Conservation (phyloP, 192 early-diverging fungal genomes). For the Coemansia sp. region DNA sequence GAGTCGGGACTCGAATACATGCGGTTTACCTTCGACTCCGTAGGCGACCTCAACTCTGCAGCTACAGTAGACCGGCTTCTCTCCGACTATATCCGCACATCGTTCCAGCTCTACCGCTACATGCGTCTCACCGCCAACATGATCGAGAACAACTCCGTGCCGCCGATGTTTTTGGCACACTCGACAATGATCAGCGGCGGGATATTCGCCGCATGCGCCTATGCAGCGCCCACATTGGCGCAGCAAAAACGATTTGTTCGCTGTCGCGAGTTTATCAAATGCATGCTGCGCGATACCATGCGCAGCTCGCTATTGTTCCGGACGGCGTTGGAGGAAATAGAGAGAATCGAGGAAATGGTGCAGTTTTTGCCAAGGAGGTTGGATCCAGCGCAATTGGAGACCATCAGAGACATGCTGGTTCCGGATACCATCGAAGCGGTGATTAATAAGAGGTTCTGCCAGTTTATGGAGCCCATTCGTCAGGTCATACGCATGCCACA, state of each 20-base stretch:
- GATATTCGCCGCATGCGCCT: conserved; percentile 40
- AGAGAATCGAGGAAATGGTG: conserved; percentile 38
- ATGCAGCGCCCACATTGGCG: conserved; percentile 24
- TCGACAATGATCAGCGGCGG: conserved; percentile 42
- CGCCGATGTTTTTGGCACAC: conserved; percentile 47
- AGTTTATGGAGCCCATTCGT: conserved; percentile 20
- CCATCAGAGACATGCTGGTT: conserved; percentile 26
- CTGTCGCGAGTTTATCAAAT: conserved; percentile 5
- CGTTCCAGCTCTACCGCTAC: conserved; percentile 21
- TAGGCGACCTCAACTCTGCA: conserved; percentile 6
- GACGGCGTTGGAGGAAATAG: conserved; percentile 24
- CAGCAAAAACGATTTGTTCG: conserved; percentile 14
- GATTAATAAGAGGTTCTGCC: conserved; percentile 25
- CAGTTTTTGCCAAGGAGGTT: conserved; percentile 33
- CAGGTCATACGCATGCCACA: conserved; percentile 9
- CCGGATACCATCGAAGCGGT: conserved; percentile 35
- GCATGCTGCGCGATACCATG: conserved; percentile 9
- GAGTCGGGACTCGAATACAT: background rate
- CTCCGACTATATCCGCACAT: conserved; percentile 24
- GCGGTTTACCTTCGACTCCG: background rate
- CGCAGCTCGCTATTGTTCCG: conserved; percentile 29
- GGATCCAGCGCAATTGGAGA: conserved; percentile 10
- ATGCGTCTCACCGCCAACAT: conserved; percentile 8
- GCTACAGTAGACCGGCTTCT: conserved; percentile 17
- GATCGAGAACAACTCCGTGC: conserved; percentile 21